These are phyloP conservation scores for Anastatica hierochuntica DNA, from an alignment of 345 rosid species.

Conservation along the genomic window DNA sequence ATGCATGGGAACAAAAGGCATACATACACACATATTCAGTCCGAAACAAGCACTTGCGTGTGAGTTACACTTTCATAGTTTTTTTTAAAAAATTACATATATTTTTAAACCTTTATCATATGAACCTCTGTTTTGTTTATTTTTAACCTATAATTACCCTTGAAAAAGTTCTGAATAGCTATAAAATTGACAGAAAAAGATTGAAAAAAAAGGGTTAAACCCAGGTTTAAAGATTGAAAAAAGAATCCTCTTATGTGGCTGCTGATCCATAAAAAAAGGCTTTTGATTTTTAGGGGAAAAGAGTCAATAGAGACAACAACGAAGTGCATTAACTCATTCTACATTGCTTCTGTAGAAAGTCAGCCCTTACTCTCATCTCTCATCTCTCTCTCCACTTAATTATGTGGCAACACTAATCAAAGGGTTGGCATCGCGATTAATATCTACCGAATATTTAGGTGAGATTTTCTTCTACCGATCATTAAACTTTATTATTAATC, in stretches of 20 bases:
- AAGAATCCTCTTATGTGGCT: conserved; percentile 3
- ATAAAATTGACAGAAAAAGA: not conserved
- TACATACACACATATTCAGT: no score
- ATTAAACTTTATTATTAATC: no score
- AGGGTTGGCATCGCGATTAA: conserved; percentile 7
- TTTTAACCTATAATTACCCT: not conserved
- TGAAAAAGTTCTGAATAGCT: no score
- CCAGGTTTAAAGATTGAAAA: no score
- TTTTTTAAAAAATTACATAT: no score
- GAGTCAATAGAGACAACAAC: conserved; percentile 49
- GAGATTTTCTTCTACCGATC: not conserved
- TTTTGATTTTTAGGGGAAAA: conserved; percentile 2
- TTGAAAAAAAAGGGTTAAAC: no score
- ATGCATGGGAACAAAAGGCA: no score
- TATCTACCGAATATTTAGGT: conserved; percentile 17
- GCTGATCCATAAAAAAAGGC: conserved; percentile 6
- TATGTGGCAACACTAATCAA: conserved; percentile 17
- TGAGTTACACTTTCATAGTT: no score
- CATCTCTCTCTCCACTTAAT: not conserved
- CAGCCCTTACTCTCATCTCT: conserved; percentile 24
- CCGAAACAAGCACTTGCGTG: no score
- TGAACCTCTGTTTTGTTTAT: not conserved
- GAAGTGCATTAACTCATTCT: conserved; percentile 45
- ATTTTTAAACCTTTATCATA: no score
- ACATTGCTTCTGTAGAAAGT: conserved; percentile 32